Evolutionary conservation across 2,329 filamentous ascomycete species (phyloP), one percentile per base, ranked within the genome.

Genomic region (Diplodia scrobiculata): DNA sequence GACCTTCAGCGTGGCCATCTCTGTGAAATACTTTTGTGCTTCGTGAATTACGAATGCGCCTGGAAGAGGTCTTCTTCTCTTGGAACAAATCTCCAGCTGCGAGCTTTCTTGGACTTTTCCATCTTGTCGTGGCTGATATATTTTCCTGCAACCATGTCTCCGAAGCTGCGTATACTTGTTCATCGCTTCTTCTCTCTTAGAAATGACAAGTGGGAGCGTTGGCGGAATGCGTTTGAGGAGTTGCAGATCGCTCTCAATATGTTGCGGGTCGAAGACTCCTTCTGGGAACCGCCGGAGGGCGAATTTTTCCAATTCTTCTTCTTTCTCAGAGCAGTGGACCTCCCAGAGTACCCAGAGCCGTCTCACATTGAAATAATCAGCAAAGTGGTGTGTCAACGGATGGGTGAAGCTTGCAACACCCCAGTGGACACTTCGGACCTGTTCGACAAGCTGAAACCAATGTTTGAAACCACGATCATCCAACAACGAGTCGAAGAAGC

Each of bases 141-240:
- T 3, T n/a, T 45, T 10, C 41, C 41, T 45, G 3, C 2, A 0
- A 2, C 17, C 0, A 3, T n/a, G 0, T 19, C 6, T 1, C 0
- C 2, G 19, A 17, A 45, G 6, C 9, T 45, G 17, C 7, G 41
- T 6, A 3, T 3, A 0, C 17, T 45, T 3, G 41, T 19, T 3
- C 7, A 45, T 19, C 2, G 3, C 1, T 45, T 45, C 17, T 45
- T 45, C 1, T 45, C 17, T n/a, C 14, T 7, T 14, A 41, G 14
- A 1, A 41, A 41, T n/a, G 4, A n/a, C 2, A 41, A 3, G 7
- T 41, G 38, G 38, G 14, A 41, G 2, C 17, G 17, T n/a, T 41
- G 38, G 38, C 38, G 38, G 2, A n/a, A 2, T 6, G 17, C 4
- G 4, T 41, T 41, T n/a, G 38, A 41, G 14, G 17, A 41, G 14